These are phyloP conservation scores for Globisporangium radiosum DNA, from an alignment of 352 stramenopile species.

Conservation along the genomic window DNA sequence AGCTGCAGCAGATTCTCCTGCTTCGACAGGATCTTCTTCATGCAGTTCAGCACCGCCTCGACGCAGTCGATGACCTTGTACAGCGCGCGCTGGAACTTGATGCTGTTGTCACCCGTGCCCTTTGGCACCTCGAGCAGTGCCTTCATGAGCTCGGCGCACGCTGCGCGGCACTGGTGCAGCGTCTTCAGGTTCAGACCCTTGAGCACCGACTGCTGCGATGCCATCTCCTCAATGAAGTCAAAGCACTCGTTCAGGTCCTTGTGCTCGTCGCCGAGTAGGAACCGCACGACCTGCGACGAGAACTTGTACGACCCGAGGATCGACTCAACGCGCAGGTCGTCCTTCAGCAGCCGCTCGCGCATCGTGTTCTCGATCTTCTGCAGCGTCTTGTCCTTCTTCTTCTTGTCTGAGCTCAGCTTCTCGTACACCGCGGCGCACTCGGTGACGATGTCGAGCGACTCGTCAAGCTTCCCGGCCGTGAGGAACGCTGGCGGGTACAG, in stretches of 20 bases:
- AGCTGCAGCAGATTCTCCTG: constrained; percentile 85
- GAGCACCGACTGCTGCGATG: constrained; percentile 59
- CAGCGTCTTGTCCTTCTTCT: constrained; percentile 84
- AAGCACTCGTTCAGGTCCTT: constrained; percentile 80
- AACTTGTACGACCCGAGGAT: constrained; percentile 86
- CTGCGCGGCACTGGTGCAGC: constrained; percentile 63
- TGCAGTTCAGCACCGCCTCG: constrained; percentile 70
- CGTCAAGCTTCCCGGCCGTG: constrained; percentile 80
- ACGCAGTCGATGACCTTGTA: constrained; percentile 84
- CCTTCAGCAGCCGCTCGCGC: constrained; percentile 78
- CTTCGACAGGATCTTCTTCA: constrained; percentile 82
- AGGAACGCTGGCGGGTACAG: constrained; percentile 83
- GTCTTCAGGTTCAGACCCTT: constrained; percentile 80
- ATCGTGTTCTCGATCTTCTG: constrained; percentile 86
- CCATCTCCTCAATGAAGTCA: constrained; percentile 84
- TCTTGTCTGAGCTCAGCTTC: constrained; percentile 81
- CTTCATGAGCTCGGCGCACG: constrained; percentile 79
- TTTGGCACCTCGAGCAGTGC: constrained; percentile 78
- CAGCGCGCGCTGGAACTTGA: constrained; percentile 83
- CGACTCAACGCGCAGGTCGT: constrained; percentile 77
- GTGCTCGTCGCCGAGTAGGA: constrained; percentile 80
- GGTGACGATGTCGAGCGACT: constrained; percentile 81
- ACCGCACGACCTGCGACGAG: constrained; percentile 71
- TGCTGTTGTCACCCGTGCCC: constrained; percentile 63
- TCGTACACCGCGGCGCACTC: constrained; percentile 78